These are phyloP conservation scores for Fusarium equiseti DNA, from an alignment of 2,329 filamentous ascomycete species.

Conservation along the genomic window DNA sequence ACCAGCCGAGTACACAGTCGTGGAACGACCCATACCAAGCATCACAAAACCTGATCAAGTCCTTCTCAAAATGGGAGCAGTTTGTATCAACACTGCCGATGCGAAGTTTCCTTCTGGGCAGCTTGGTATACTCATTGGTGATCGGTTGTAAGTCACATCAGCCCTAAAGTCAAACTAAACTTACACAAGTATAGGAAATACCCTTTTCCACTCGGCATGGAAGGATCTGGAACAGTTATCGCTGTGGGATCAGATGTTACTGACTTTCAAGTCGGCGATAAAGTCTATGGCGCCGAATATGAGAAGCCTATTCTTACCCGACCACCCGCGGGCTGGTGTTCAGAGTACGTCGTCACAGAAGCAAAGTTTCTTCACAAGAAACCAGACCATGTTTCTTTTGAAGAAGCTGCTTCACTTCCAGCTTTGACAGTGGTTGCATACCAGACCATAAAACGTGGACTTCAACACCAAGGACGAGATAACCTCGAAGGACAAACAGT, in stretches of 20 bases:
- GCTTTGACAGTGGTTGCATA: conserved; percentile 57
- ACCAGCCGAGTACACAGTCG: conserved; percentile 56
- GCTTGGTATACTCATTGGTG: conserved; percentile 42
- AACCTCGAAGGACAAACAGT: conserved; percentile 63
- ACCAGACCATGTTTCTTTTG: conserved; percentile 50
- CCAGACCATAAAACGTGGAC: conserved; percentile 57
- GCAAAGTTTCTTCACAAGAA: conserved; percentile 53
- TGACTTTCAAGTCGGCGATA: conserved; percentile 50
- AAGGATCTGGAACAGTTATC: conserved; percentile 52
- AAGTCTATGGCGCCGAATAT: conserved; percentile 55
- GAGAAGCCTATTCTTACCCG: conserved; percentile 54
- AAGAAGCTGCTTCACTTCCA: conserved; percentile 54
- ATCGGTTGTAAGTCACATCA: conserved; percentile 44
- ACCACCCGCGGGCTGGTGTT: conserved; percentile 50
- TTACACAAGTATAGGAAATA: conserved; percentile 25
- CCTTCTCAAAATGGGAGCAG: conserved; percentile 56
- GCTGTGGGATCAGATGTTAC: conserved; percentile 48
- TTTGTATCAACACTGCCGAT: conserved; percentile 53
- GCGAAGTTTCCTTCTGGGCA: conserved; percentile 48
- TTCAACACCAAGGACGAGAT: conserved; percentile 53
- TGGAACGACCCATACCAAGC: conserved; percentile 58
- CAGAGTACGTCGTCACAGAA: conserved; percentile 56
- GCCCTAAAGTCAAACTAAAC: neutral
- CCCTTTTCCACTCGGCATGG: conserved; percentile 45
- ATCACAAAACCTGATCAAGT: conserved; percentile 59